Conservation (phyloP, 2,329 filamentous ascomycete genomes). For the Alternaria sp. region DNA sequence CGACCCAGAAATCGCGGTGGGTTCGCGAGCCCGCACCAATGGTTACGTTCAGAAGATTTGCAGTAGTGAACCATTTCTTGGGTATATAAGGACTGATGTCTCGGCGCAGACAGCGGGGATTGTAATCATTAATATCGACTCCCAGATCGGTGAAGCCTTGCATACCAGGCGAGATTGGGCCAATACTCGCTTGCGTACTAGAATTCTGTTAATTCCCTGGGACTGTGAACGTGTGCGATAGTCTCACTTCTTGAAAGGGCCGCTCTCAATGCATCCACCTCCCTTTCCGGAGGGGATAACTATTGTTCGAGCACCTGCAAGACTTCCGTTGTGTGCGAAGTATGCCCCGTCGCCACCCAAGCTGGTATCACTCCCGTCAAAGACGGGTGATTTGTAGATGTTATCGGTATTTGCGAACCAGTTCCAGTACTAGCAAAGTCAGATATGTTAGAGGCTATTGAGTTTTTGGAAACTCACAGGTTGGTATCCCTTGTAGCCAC, state of each 20-base stretch:
- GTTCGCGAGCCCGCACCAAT: neutral
- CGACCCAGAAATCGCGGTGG: constrained; percentile 7
- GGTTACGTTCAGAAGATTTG: constrained; percentile 7
- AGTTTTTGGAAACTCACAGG: constrained; percentile 2
- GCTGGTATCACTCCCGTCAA: constrained; percentile 10
- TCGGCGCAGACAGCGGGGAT: constrained; percentile 7
- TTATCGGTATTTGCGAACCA: constrained; percentile 9
- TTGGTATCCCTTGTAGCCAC: constrained; percentile 12
- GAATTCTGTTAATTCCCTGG: neutral
- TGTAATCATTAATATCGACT: constrained; percentile 2
- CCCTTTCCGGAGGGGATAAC: constrained; percentile 8
- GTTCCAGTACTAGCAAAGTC: constrained; percentile 8
- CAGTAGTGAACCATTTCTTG: constrained; percentile 8
- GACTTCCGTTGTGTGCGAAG: constrained; percentile 10
- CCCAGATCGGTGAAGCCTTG: constrained; percentile 8
- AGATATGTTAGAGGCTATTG: neutral
- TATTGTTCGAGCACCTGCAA: constrained; percentile 4
- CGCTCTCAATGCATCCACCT: constrained; percentile 8
- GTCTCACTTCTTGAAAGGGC: constrained; percentile 11
- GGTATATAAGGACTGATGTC: constrained; percentile 9
- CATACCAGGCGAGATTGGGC: constrained; percentile 9
- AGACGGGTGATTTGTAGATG: constrained; percentile 5
- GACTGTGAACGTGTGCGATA: neutral
- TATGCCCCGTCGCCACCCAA: constrained; percentile 10
- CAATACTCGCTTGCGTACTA: constrained; percentile 3